Evolutionary conservation across 352 stramenopile genomes (phyloP).

Genomic region (Pythium insidiosum): DNA sequence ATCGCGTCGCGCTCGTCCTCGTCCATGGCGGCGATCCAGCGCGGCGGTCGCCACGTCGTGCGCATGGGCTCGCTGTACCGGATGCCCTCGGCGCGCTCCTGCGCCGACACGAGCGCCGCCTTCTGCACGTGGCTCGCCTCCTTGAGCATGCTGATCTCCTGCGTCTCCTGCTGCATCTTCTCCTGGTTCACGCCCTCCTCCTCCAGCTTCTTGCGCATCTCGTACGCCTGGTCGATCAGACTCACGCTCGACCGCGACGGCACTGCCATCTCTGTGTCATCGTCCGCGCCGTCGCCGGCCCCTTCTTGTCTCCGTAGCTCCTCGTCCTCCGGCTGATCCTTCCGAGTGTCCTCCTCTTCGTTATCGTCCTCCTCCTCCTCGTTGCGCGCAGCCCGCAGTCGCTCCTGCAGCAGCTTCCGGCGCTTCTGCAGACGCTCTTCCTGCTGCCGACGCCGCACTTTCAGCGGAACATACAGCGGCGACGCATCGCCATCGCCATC

Average conservation of each 20-base stretch:
- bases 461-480: constrained; percentile 73
- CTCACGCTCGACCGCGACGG: constrained; percentile 55
- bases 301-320: constrained; percentile 8
- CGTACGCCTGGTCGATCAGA: constrained; percentile 76
- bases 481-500: constrained; percentile 8
- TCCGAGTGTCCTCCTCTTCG: constrained; percentile 1
- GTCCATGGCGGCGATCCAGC: constrained; percentile 80
- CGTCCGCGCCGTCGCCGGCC: background rate
- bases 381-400: constrained; percentile 27
- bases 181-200: constrained; percentile 72
- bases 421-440: constrained; percentile 52
- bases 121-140: constrained; percentile 95
- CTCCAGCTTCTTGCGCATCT: constrained; percentile 76
- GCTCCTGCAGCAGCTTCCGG: constrained; percentile 40
- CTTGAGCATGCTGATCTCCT: constrained; percentile 92
- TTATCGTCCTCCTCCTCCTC: constrained; percentile 11
- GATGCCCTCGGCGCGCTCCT: constrained; percentile 89
- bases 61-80: constrained; percentile 87
- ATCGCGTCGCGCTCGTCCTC: constrained; percentile 86
- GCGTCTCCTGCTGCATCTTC: constrained; percentile 69
- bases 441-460: constrained; percentile 61
- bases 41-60: constrained; percentile 89
- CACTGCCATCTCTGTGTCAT: background rate
- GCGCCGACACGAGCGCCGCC: constrained; percentile 90
- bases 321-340: background rate